phyloP scores from a whole-genome alignment of 1,284 basidiomycete species.

The Macrocystidia cucumis region DNA sequence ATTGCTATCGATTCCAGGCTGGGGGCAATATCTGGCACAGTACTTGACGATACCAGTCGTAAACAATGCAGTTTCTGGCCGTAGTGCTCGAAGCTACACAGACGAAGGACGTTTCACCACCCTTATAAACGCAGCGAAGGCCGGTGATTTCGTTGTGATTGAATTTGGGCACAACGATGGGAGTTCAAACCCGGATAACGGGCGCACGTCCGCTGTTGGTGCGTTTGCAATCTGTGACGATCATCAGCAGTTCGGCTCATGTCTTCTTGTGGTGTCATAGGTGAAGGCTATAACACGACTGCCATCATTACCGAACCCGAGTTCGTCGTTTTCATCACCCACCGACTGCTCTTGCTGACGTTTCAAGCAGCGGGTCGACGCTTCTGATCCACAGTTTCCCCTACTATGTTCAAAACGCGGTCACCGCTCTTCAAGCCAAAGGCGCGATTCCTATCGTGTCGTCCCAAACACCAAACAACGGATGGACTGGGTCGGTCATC shows the following conservation, averaged over 20 bases:
- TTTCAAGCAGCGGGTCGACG: constrained; percentile 13
- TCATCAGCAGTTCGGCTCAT: too few relatives aligned
- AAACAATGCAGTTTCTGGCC: constrained; percentile 27
- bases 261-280: too few relatives aligned
- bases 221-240: too few relatives aligned
- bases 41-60: constrained; percentile 23
- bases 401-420: constrained; percentile 20
- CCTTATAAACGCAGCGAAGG: constrained; percentile 14
- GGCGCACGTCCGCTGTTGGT: constrained; percentile 18
- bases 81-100: constrained; percentile 26
- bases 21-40: constrained; percentile 23
- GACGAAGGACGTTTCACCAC: constrained; percentile 20
- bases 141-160: constrained; percentile 25
- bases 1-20: constrained; percentile 15
- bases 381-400: constrained; percentile 15
- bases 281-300: too few relatives aligned
- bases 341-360: too few relatives aligned
- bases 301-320: too few relatives aligned
- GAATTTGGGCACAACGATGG: constrained; percentile 33
- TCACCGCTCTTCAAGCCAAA: constrained; percentile 21
- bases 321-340: too few relatives aligned
- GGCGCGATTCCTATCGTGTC: constrained; percentile 27
- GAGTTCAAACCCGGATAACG: constrained; percentile 16
- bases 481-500: constrained; percentile 18
- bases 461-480: constrained; percentile 27